Base-by-base conservation (phyloP, 1,139 yeast genomes). In the Candida sp. region DNA sequence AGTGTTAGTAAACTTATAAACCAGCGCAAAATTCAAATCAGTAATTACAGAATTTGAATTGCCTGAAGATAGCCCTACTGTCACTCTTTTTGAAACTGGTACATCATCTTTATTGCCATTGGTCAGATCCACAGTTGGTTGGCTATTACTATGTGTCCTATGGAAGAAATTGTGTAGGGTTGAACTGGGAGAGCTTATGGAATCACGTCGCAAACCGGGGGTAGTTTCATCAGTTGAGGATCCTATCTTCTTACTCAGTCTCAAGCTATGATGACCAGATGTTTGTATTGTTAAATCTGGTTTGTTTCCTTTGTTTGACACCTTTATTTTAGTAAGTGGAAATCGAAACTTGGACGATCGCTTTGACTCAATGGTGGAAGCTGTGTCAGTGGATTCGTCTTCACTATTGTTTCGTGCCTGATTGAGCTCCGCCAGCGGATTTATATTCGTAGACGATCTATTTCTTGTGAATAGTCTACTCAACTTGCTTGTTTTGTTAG, bases 1-100 rank as follows among this genome's bases (percentile, higher is more conserved):
- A 2, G 75, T 68, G 42, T 70, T 68, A 0, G 77, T 70, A 49
- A 72, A 73, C 41, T 66, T 68, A 52, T 61, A 70, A 5, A 68
- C 50, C 47, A 58, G 54, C 2, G 76, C 78, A 41, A 63, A 59
- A 35, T 53, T 55, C 1, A 60, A 50, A 45, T 73, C 76, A 0
- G 68, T 53, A n/a, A 73, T 60, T 21, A 54, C 54, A 4, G 76
- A 70, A 48, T 72, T 73, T 19, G 76, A 70, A 47, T 64, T 72
- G 46, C 64, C 70, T 2, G 77, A 71, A 0, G 77, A 70, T 21
- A 72, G 55, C 4, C 63, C 56, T n/a, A 71, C 49, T 1, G 66
- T 54, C 1, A 63, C 54, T 45, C 70, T 50, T 46, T 19, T 40
- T 32, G 15, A 43, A 25, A 22, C 37, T 22, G 42, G 43, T 9